Conservation (phyloP, 192 early-diverging fungal species). For the Coemansia sp. region DNA sequence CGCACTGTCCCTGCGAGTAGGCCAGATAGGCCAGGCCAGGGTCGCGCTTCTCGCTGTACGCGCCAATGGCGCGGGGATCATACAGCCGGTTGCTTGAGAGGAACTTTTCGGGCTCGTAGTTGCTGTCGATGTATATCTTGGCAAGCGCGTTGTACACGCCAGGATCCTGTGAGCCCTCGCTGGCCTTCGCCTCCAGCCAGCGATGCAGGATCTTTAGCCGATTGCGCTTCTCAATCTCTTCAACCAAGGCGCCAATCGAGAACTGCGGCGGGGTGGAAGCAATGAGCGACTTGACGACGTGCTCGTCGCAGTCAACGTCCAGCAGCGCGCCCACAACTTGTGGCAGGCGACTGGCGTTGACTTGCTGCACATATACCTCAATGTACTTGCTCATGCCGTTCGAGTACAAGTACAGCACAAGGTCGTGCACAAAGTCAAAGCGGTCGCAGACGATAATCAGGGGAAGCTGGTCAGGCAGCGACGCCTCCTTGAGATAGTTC, state of each 20-base stretch:
- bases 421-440: conserved; percentile 94
- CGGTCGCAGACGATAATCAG: conserved; percentile 99
- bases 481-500: conserved; percentile 98
- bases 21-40: conserved; percentile 93
- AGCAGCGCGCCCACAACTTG: conserved; percentile 94
- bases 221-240: conserved; percentile 94
- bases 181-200: conserved; percentile 87
- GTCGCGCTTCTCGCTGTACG: conserved; percentile 99
- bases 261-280: conserved; percentile 81
- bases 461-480: conserved; percentile 93
- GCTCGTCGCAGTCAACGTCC: conserved; percentile 98
- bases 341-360: conserved; percentile 91
- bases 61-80: conserved; percentile 88
- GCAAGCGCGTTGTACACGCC: conserved; percentile 97
- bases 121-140: conserved; percentile 99
- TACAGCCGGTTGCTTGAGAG: conserved; percentile 74
- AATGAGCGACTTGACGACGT: conserved; percentile 81
- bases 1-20: conserved; percentile 93
- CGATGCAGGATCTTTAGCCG: conserved; percentile 91
- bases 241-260: conserved; percentile 81
- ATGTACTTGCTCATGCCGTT: conserved; percentile 94
- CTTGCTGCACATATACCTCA: conserved; percentile 99
- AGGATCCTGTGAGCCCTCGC: conserved; percentile 83
- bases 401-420: conserved; percentile 94
- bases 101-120: conserved; percentile 97